phyloP scores from a whole-genome alignment of 805 yeast genomes.

The Torulaspora maleeae region DNA sequence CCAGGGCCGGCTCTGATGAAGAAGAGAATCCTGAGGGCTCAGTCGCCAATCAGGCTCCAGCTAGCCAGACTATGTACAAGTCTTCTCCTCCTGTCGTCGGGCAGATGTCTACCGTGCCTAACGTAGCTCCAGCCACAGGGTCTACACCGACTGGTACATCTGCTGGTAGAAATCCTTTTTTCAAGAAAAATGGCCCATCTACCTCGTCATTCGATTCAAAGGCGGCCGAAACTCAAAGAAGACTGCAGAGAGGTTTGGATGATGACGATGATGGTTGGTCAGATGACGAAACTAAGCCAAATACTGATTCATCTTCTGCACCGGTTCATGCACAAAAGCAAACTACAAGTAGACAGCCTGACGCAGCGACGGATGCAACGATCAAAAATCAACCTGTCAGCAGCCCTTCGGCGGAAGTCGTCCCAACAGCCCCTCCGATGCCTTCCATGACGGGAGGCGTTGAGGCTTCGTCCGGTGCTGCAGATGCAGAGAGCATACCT shows the following conservation, averaged over 20 bases:
- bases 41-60: no score
- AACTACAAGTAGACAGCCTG: conserved; percentile 21
- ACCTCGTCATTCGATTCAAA: conserved; percentile 45
- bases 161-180: conserved; percentile 49
- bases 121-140: background rate
- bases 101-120: background rate
- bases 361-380: background rate
- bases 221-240: conserved; percentile 66
- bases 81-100: background rate
- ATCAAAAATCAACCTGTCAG: background rate
- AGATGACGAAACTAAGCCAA: conserved; percentile 34
- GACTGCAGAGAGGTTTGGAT: conserved; percentile 54
- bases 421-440: conserved; percentile 15
- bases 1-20: conserved; percentile 42
- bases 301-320: background rate
- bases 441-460: background rate
- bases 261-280: conserved; percentile 37
- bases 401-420: conserved; percentile 5
- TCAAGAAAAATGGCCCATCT: conserved; percentile 41
- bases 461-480: conserved; percentile 21
- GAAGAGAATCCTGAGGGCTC: background rate
- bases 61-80: no score
- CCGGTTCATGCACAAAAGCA: conserved; percentile 25
- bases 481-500: conserved; percentile 24
- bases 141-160: conserved; percentile 14